These are phyloP conservation scores for Fragosphaeria purpurea DNA, from an alignment of 2,329 filamentous ascomycete genomes.

Conservation along the genomic window DNA sequence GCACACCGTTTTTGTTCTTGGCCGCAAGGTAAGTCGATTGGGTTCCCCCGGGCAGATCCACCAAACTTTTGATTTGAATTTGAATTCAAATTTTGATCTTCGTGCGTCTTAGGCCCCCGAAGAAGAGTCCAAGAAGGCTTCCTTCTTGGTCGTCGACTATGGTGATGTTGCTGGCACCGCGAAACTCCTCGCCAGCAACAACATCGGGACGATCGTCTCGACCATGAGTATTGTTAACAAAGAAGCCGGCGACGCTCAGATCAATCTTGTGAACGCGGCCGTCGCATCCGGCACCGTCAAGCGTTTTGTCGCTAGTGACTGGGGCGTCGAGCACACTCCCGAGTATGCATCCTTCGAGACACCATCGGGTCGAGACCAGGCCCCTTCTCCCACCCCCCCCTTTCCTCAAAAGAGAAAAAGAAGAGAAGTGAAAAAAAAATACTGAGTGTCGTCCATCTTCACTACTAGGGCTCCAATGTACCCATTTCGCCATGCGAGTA, in stretches of 20 bases:
- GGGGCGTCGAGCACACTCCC: constrained; percentile 24
- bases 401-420: no score
- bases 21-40: constrained; percentile 18
- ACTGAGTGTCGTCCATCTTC: no score
- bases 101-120: constrained; percentile 11
- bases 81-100: no score
- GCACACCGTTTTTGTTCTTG: constrained; percentile 30
- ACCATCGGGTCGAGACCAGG: no score
- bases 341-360: constrained; percentile 12
- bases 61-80: no score
- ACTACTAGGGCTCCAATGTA: not conserved
- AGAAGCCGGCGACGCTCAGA: constrained; percentile 21
- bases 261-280: constrained; percentile 35
- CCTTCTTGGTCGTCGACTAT: constrained; percentile 21
- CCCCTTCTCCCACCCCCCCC: no score
- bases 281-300: constrained; percentile 26
- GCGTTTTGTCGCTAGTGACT: constrained; percentile 33
- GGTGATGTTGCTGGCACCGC: constrained; percentile 13
- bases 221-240: constrained; percentile 23
- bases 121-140: constrained; percentile 14
- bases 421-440: no score
- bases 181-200: constrained; percentile 23
- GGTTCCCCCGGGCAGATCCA: no score
- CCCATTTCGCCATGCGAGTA: not conserved
- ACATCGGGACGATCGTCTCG: constrained; percentile 35